Evolutionary conservation across 805 yeast species (phyloP).

Genomic region (Blastobotrys muscicola): DNA sequence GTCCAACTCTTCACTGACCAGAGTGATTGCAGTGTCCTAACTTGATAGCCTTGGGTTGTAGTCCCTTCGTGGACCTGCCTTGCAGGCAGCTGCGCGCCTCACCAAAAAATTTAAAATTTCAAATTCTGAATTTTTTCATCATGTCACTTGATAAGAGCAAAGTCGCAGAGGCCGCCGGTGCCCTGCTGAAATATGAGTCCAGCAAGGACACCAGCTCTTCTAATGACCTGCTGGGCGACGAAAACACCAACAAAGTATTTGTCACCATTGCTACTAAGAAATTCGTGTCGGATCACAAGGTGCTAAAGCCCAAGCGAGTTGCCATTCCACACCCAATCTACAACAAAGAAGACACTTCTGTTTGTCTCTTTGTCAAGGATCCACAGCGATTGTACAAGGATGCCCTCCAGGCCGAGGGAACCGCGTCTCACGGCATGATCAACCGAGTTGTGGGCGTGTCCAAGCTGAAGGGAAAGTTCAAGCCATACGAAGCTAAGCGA

Average conservation of each 20-base stretch:
- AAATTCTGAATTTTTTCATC: background rate
- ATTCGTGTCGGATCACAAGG: slow-evolving; percentile 49
- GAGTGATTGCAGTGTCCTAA: background rate
- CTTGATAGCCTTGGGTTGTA: background rate
- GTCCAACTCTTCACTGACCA: too few species aligned
- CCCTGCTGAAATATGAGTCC: slow-evolving; percentile 52
- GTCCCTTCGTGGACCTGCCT: too few species aligned
- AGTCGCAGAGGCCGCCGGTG: slow-evolving; percentile 33
- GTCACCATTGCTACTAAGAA: slow-evolving; percentile 58
- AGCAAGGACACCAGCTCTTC: slow-evolving; percentile 31
- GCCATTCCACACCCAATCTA: slow-evolving; percentile 38
- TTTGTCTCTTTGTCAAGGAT: slow-evolving; percentile 67
- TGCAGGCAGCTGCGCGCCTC: too few species aligned
- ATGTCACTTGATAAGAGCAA: slow-evolving; percentile 16
- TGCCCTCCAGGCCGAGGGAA: slow-evolving; percentile 20
- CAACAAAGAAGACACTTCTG: slow-evolving; percentile 34
- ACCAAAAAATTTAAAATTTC: background rate
- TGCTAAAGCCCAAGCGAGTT: slow-evolving; percentile 34
- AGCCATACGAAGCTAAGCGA: slow-evolving; percentile 82
- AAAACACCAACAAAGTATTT: slow-evolving; percentile 40
- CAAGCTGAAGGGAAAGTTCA: slow-evolving; percentile 74
- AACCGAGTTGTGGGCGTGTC: slow-evolving; percentile 55
- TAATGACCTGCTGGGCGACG: slow-evolving; percentile 46
- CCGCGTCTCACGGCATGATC: slow-evolving; percentile 20
- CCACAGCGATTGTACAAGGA: slow-evolving; percentile 36